Conservation (phyloP, 2,329 filamentous ascomycete species). For the Helotiales sp. region DNA sequence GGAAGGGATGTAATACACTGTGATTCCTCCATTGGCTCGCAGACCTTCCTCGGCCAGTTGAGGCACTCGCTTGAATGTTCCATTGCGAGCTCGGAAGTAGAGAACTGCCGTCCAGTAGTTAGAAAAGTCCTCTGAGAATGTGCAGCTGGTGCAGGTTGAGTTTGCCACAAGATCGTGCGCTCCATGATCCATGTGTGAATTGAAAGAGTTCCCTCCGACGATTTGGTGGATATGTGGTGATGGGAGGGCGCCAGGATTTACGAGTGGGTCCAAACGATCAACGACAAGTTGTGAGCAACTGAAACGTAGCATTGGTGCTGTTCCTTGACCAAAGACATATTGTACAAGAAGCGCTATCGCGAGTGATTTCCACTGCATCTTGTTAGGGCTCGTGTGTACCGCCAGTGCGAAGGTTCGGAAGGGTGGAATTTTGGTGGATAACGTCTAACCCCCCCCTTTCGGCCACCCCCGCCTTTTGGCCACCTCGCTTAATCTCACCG, state of each 20-base stretch:
- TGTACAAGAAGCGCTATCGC: slow-evolving; percentile 16
- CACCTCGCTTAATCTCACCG: too few relatives aligned
- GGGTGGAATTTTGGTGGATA: too few relatives aligned
- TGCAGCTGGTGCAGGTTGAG: slow-evolving; percentile 30
- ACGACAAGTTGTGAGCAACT: slow-evolving; percentile 28
- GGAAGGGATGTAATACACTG: slow-evolving; percentile 28
- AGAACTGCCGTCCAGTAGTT: slow-evolving; percentile 42
- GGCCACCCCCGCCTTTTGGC: too few relatives aligned
- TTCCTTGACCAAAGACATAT: slow-evolving; percentile 18
- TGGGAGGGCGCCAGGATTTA: slow-evolving; percentile 24
- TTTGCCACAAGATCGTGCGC: slow-evolving; percentile 20
- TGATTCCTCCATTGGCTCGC: slow-evolving; percentile 25
- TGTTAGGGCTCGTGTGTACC: too few relatives aligned
- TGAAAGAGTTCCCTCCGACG: slow-evolving; percentile 28
- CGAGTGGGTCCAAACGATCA: slow-evolving; percentile 27
- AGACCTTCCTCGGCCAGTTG: slow-evolving; percentile 22
- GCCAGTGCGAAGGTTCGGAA: too few relatives aligned
- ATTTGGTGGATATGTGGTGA: slow-evolving; percentile 29
- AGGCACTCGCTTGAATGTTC: slow-evolving; percentile 28
- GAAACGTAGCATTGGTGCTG: slow-evolving; percentile 27
- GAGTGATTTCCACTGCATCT: slow-evolving; percentile 24
- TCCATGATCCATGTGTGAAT: slow-evolving; percentile 22
- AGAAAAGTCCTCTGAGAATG: slow-evolving; percentile 29
- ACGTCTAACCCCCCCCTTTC: too few relatives aligned
- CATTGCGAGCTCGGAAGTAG: slow-evolving; percentile 30